These are phyloP conservation scores for Kregervanrija pseudodelftensis DNA, from an alignment of 805 yeast species.

Conservation along the genomic window DNA sequence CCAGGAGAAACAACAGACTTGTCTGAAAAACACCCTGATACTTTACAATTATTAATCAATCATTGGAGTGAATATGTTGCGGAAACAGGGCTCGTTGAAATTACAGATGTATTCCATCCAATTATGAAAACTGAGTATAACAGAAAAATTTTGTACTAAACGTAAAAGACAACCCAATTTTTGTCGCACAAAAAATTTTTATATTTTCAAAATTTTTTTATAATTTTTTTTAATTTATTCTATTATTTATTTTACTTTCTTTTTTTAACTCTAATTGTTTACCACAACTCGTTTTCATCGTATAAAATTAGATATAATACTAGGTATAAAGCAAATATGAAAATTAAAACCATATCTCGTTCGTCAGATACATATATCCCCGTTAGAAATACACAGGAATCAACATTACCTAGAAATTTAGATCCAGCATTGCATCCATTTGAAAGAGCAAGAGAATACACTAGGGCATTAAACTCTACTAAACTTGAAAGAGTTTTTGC, in stretches of 20 bases:
- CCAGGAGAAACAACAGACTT: slow-evolving; percentile 47
- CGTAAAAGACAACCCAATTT: neutral
- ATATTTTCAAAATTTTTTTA: neutral
- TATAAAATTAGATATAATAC: neutral
- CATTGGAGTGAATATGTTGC: slow-evolving; percentile 48
- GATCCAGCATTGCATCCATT: slow-evolving; percentile 95
- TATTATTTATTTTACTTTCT: slow-evolving; percentile 1
- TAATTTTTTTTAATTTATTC: neutral
- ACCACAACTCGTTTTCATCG: too few relatives aligned
- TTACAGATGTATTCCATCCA: slow-evolving; percentile 7
- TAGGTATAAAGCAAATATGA: slow-evolving; percentile 35
- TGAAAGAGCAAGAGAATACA: slow-evolving; percentile 94
- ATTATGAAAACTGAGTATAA: slow-evolving; percentile 4
- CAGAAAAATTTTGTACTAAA: slow-evolving; percentile 2
- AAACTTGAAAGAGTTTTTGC: slow-evolving; percentile 96
- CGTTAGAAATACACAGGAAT: slow-evolving; percentile 81
- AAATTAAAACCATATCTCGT: slow-evolving; percentile 81
- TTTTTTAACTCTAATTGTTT: neutral
- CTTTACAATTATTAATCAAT: slow-evolving; percentile 33
- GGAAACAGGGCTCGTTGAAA: slow-evolving; percentile 41
- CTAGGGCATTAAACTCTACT: slow-evolving; percentile 90
- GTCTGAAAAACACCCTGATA: slow-evolving; percentile 29
- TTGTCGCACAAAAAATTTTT: slow-evolving; percentile 1
- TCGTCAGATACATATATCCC: slow-evolving; percentile 92
- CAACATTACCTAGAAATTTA: slow-evolving; percentile 79